phyloP scores from a whole-genome alignment of 495 filamentous ascomycete genomes.

The Melanomma pulvis-pyrius region DNA sequence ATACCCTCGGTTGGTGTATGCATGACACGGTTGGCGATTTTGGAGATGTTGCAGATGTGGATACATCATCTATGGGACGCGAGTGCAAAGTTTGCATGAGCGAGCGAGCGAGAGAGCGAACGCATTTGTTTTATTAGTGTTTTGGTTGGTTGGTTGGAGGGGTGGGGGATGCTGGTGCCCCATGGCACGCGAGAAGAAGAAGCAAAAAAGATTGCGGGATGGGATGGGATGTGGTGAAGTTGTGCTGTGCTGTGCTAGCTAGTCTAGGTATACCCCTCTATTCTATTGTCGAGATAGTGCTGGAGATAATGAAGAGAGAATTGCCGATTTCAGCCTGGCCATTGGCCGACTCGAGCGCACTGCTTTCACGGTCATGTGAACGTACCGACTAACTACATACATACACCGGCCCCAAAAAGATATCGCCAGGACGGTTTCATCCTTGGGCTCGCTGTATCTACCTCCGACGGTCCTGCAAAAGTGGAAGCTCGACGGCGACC shows the following conservation, averaged over 20 bases:
- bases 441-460: too few relatives aligned
- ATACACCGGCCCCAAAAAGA: too few relatives aligned
- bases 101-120: too few relatives aligned
- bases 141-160: background rate
- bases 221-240: background rate
- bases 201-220: background rate
- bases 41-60: too few relatives aligned
- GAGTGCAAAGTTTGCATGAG: background rate
- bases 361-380: too few relatives aligned
- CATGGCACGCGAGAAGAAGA: background rate
- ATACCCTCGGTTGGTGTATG: constrained; percentile 21
- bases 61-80: background rate
- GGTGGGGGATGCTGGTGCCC: background rate
- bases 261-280: background rate
- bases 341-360: background rate
- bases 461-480: too few relatives aligned
- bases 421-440: too few relatives aligned
- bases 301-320: background rate
- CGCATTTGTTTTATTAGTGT: too few relatives aligned
- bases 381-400: too few relatives aligned
- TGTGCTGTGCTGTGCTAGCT: too few relatives aligned
- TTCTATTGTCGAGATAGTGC: background rate
- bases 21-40: background rate
- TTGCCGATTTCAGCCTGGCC: background rate
- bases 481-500: too few relatives aligned